Percentiles rank a stretch among this genome's conserved stretches.
Conservation (phyloP, 768 basidiomycete genomes). For the Antrodiella citrinella region DNA sequence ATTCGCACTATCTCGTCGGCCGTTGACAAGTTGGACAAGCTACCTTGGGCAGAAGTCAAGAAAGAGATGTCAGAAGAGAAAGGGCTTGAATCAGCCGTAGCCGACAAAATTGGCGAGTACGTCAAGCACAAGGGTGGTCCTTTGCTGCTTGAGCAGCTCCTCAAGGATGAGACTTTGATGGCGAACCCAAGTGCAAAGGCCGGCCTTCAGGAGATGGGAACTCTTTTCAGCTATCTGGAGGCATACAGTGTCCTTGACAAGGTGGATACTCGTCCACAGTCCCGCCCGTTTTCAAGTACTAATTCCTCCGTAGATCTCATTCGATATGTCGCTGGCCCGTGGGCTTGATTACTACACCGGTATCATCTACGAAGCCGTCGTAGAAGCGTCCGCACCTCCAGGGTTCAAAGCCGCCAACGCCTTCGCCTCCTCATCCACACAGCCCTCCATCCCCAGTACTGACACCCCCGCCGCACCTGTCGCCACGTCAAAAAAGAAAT, state of each 20-base stretch:
- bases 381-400: constrained; percentile 90
- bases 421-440: constrained; percentile 28
- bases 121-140: constrained; percentile 90
- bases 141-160: constrained; percentile 64
- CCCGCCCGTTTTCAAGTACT: not conserved
- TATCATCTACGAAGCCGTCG: constrained; percentile 94
- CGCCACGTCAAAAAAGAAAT: constrained; percentile 31
- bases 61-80: constrained; percentile 98
- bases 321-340: constrained; percentile 95
- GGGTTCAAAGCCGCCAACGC: constrained; percentile 54
- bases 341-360: constrained; percentile 99
- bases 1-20: constrained; percentile 91
- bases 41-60: constrained; percentile 86
- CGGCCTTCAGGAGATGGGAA: constrained; percentile 80
- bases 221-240: constrained; percentile 74
- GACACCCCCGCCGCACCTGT: constrained; percentile 24
- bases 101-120: constrained; percentile 95
- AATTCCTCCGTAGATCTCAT: constrained; percentile 60
- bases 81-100: constrained; percentile 68
- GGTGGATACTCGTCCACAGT: constrained; percentile 29
- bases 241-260: constrained; percentile 75
- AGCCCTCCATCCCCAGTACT: constrained; percentile 18
- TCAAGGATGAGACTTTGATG: constrained; percentile 53
- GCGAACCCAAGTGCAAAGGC: constrained; percentile 69
- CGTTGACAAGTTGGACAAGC: constrained; percentile 97